Conservation (phyloP, 306 rosid genomes). For the Citrullus amarus region DNA sequence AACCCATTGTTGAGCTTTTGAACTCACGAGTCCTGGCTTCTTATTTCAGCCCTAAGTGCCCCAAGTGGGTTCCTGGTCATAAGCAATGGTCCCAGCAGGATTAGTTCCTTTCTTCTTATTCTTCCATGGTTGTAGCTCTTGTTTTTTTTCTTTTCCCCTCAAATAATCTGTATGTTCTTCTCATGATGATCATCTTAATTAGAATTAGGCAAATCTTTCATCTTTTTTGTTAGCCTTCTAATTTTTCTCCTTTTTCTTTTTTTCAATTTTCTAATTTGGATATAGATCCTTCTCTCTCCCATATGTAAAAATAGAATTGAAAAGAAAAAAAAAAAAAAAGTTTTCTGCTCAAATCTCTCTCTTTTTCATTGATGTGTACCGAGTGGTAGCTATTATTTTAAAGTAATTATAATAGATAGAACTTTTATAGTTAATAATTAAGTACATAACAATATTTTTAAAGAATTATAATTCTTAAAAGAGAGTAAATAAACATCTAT, state of each 20-base stretch:
- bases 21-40: neutral
- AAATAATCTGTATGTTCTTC: conserved; percentile 1
- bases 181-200: neutral
- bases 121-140: neutral
- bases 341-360: neutral
- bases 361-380: neutral
- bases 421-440: too few relatives aligned
- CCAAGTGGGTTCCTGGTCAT: conserved; percentile 13
- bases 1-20: conserved; percentile 11
- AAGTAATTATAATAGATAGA: too few relatives aligned
- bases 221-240: neutral
- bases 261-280: neutral
- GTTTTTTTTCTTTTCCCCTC: too few relatives aligned
- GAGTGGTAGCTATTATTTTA: neutral
- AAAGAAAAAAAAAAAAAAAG: too few relatives aligned
- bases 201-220: neutral
- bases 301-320: neutral
- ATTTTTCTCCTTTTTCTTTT: too few relatives aligned
- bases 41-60: conserved; percentile 12
- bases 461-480: too few relatives aligned
- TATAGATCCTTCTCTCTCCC: neutral
- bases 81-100: conserved; percentile 11
- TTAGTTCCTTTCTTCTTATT: neutral
- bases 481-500: too few relatives aligned
- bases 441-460: too few relatives aligned